A percentile compares a stretch with the other conserved stretches of the same genome.
phyloP scores from a whole-genome alignment of 148 eudicot species.

The Selenicereus undatus region DNA sequence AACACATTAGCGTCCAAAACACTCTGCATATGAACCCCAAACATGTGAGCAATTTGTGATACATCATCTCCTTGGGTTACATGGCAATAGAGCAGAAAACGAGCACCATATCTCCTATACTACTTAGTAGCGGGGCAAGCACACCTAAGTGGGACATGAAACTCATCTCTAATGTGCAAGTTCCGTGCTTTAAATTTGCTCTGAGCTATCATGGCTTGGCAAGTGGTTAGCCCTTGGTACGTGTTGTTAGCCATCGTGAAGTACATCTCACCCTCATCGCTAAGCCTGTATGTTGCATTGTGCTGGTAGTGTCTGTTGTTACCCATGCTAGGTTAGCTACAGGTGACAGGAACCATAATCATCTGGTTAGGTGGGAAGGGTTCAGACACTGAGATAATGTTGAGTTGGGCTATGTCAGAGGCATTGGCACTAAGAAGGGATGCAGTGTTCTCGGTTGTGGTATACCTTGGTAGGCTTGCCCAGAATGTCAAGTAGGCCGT shows the following conservation, averaged over 20 bases:
- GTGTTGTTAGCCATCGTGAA: constrained; percentile 46
- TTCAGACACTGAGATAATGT: constrained; percentile 36
- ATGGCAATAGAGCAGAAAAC: constrained; percentile 44
- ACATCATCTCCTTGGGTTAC: constrained; percentile 31
- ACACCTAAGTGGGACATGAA: constrained; percentile 58
- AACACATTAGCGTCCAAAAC: constrained; percentile 58
- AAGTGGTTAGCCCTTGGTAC: constrained; percentile 55
- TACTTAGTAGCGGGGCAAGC: constrained; percentile 66
- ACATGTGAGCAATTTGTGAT: constrained; percentile 30
- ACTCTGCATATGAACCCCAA: constrained; percentile 33
- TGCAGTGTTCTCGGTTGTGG: constrained; percentile 40
- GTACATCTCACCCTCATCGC: constrained; percentile 36
- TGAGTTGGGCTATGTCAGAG: constrained; percentile 33
- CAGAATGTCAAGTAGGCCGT: constrained; percentile 67
- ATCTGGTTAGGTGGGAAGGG: constrained; percentile 33
- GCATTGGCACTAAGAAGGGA: constrained; percentile 41
- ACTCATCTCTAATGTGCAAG: constrained; percentile 9
- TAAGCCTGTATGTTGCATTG: constrained; percentile 43
- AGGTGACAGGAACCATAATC: constrained; percentile 47
- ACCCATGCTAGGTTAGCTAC: constrained; percentile 34
- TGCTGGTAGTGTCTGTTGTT: constrained; percentile 42
- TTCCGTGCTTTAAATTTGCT: constrained; percentile 21
- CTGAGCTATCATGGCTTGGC: constrained; percentile 53
- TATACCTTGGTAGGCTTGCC: constrained; percentile 35
- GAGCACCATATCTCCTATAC: constrained; percentile 28